A percentile compares a stretch with the other conserved stretches of the same genome.
Evolutionary conservation across 768 basidiomycete species (phyloP).

Genomic region (Gelatoporia subvermispora): DNA sequence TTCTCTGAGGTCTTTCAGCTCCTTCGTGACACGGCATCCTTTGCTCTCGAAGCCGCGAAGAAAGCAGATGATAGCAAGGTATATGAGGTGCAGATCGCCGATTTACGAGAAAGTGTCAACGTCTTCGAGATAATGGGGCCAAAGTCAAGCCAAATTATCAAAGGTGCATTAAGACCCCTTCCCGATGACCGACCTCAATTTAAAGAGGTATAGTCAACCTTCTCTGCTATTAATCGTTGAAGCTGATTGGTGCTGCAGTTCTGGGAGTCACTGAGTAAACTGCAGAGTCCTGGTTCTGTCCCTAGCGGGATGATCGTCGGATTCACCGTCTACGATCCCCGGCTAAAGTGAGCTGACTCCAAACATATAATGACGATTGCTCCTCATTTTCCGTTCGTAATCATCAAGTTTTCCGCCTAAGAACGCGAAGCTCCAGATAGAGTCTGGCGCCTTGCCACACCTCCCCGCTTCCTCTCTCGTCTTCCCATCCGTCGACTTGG

Average conservation of each 20-base stretch:
- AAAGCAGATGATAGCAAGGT: constrained; percentile 13
- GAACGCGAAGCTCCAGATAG: constrained; percentile 48
- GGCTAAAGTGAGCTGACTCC: constrained; percentile 54
- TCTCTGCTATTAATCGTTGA: background rate
- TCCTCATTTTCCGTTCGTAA: background rate
- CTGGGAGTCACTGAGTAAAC: constrained; percentile 56
- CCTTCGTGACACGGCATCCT: constrained; percentile 47
- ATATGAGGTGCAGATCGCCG: constrained; percentile 57
- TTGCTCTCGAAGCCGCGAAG: constrained; percentile 35
- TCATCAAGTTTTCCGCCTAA: constrained; percentile 74
- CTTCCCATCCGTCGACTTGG: constrained; percentile 54
- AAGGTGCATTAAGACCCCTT: constrained; percentile 53
- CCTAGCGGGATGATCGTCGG: constrained; percentile 77
- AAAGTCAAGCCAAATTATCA: constrained; percentile 39
- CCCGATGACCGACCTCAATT: constrained; percentile 52
- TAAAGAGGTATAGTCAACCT: constrained; percentile 40
- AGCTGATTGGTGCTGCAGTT: constrained; percentile 37
- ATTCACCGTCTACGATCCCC: constrained; percentile 78
- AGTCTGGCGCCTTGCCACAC: constrained; percentile 16
- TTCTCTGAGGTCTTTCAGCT: constrained; percentile 52
- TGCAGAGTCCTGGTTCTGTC: constrained; percentile 63
- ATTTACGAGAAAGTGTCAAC: constrained; percentile 67
- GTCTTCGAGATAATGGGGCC: constrained; percentile 91
- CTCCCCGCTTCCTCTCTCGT: constrained; percentile 25
- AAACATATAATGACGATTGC: background rate